A percentile compares a stretch with the other conserved stretches of the same genome.
Evolutionary conservation across 2,329 filamentous ascomycete species (phyloP).

Genomic region (Lizonia empirigonia): DNA sequence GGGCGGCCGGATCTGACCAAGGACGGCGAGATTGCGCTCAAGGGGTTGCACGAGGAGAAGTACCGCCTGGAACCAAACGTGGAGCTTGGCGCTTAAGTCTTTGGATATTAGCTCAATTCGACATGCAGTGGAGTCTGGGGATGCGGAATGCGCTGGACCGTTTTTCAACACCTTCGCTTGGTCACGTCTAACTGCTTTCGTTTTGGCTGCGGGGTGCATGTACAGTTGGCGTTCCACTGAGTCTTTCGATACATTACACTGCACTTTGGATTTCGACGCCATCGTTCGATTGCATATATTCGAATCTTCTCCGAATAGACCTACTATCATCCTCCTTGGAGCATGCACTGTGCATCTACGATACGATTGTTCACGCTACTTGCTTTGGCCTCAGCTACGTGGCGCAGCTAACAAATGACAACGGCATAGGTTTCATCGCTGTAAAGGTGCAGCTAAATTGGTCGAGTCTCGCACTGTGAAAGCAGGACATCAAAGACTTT

Average conservation of each 20-base stretch:
- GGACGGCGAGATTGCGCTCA: conserved; percentile 64
- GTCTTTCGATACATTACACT: conserved; percentile 11
- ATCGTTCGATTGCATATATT: conserved; percentile 16
- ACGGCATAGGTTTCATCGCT: no score
- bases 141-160: not conserved
- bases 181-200: conserved; percentile 1
- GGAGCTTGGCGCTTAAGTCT: conserved; percentile 47
- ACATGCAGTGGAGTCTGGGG: conserved; percentile 5
- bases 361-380: not conserved
- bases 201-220: conserved; percentile 12
- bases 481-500: no score
- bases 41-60: conserved; percentile 60
- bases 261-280: conserved; percentile 1
- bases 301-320: conserved; percentile 14
- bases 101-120: not conserved
- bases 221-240: conserved; percentile 17
- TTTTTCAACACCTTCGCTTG: conserved; percentile 14
- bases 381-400: not conserved
- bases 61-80: conserved; percentile 56
- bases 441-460: no score
- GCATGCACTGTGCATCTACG: not conserved
- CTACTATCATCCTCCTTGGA: not conserved
- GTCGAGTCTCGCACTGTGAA: no score
- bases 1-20: conserved; percentile 68
- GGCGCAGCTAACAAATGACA: no score